Evolutionary conservation across 2,329 filamentous ascomycete genomes (phyloP).

Genomic region (Colletotrichum tropicicola): DNA sequence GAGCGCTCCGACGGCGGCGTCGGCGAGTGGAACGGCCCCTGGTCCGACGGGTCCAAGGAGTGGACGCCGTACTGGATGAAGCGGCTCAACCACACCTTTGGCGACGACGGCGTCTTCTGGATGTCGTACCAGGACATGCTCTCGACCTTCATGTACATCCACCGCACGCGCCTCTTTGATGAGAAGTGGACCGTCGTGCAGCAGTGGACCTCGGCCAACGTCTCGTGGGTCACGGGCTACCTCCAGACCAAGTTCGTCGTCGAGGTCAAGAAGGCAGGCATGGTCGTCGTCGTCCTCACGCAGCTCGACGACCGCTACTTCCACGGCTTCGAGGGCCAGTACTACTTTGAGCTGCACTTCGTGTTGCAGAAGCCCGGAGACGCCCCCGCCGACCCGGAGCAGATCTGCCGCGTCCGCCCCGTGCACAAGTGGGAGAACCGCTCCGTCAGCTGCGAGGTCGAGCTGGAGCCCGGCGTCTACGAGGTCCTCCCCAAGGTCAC

Average conservation of each 20-base stretch:
- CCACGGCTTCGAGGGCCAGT: constrained; percentile 53
- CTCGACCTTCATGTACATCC: constrained; percentile 66
- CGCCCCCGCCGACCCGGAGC: constrained; percentile 33
- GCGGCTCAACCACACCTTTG: constrained; percentile 77
- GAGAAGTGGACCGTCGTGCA: constrained; percentile 54
- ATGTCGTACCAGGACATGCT: constrained; percentile 67
- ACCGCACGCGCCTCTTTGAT: constrained; percentile 66
- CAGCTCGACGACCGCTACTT: constrained; percentile 58
- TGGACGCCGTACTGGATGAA: constrained; percentile 85
- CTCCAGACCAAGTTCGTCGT: constrained; percentile 54
- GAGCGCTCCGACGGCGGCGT: constrained; percentile 50
- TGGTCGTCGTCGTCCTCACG: constrained; percentile 52
- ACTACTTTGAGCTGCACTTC: constrained; percentile 52
- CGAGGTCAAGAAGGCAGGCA: constrained; percentile 49
- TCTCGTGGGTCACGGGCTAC: constrained; percentile 56
- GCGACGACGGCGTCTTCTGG: constrained; percentile 77
- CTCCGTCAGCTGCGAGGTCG: constrained; percentile 76
- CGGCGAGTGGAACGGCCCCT: constrained; percentile 75
- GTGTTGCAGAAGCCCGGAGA: constrained; percentile 44
- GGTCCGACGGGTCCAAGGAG: constrained; percentile 82
- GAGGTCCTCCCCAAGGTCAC: constrained; percentile 75
- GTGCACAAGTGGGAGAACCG: constrained; percentile 59
- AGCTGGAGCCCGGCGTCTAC: constrained; percentile 74
- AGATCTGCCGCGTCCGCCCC: constrained; percentile 44
- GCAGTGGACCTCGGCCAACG: constrained; percentile 52